Conservation (phyloP, 2,329 filamentous ascomycete species). For the Paecilomyces fulvus region DNA sequence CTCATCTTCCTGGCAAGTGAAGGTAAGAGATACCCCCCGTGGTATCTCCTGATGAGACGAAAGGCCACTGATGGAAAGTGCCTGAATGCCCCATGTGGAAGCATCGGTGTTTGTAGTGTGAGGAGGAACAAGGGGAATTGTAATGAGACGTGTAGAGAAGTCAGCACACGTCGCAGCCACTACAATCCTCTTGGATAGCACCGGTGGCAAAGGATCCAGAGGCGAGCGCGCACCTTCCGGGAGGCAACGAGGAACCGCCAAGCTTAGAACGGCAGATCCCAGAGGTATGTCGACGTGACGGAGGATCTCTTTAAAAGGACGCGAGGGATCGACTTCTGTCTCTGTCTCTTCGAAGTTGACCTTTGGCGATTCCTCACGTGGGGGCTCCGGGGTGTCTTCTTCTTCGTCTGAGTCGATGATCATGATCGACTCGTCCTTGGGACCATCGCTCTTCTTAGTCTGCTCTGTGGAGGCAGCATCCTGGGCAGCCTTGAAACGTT, state of each 20-base stretch:
- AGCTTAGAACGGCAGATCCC: slow-evolving; percentile 44
- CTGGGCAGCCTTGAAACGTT: slow-evolving; percentile 33
- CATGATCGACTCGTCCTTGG: slow-evolving; percentile 40
- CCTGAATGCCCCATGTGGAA: slow-evolving; percentile 36
- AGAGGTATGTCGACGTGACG: slow-evolving; percentile 49
- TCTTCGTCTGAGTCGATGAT: slow-evolving; percentile 51
- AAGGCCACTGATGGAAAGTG: slow-evolving; percentile 38
- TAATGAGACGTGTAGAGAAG: slow-evolving; percentile 47
- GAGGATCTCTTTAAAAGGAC: slow-evolving; percentile 46
- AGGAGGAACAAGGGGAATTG: slow-evolving; percentile 47
- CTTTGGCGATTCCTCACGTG: slow-evolving; percentile 12
- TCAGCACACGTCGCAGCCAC: slow-evolving; percentile 50
- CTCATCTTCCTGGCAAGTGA: slow-evolving; percentile 35
- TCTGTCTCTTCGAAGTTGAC: slow-evolving; percentile 47
- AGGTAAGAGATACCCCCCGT: slow-evolving; percentile 44
- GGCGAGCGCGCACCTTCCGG: slow-evolving; percentile 29
- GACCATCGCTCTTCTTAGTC: slow-evolving; percentile 15
- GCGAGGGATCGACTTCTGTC: slow-evolving; percentile 47
- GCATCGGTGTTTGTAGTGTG: slow-evolving; percentile 31
- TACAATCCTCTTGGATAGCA: slow-evolving; percentile 44
- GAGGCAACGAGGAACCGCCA: slow-evolving; percentile 43
- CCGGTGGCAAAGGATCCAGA: slow-evolving; percentile 36
- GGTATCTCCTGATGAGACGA: slow-evolving; percentile 45
- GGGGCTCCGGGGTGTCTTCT: slow-evolving; percentile 34
- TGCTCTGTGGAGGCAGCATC: slow-evolving; percentile 15